Base-by-base conservation (phyloP, 2,329 filamentous ascomycete species). In the Neonectria magnoliae region DNA sequence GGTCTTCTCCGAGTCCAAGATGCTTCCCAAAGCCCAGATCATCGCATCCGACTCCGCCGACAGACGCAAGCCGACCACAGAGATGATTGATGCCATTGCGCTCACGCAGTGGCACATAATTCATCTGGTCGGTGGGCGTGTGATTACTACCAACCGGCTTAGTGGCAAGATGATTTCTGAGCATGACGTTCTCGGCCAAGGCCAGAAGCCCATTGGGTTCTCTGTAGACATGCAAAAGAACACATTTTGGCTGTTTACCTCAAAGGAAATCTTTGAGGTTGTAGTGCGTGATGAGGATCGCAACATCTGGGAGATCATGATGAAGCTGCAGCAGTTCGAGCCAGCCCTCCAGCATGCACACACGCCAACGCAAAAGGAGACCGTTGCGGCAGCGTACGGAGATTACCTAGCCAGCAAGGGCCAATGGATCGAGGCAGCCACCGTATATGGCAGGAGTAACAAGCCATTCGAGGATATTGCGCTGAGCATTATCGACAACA, bases 381-480 rank as follows among this genome's bases (percentile, higher is more conserved):
- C 91, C 6, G 93, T 99, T 13, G 93, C 96, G 0, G 96, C 93
- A 25, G 93, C 94, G 16, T 98, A 93, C 25, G 96, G 96, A 20
- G 96, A 99, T 77, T 90, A 93, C 74, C 83, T 99, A 9, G 90
- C 94, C 42, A 88, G 87, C 62, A 95, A 93, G 79, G 92, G 93
- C 3, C 90, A 92, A 57, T 98, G 90, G 77, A 81, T 89, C 57
- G 94, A 99, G 77, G 96, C 96, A 44, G 96, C 97, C 1, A 87
- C 89, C 10, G 89, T 98, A 2, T 98, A 97, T 77, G 96, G 96
- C 13, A 93, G 93, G 78, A 98, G 96, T 80, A 98, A 93, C 76
- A 98, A 98, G 81, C 90, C 93, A 0, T 99, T 99, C 71, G 96
- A 99, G 76, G 94, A 99, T 76, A 95, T 99, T 50, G 94, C 94